Evolutionary conservation across 257 asterid species (phyloP), one percentile per base, ranked within the genome.

Genomic region (Orobanche coerulescens): DNA sequence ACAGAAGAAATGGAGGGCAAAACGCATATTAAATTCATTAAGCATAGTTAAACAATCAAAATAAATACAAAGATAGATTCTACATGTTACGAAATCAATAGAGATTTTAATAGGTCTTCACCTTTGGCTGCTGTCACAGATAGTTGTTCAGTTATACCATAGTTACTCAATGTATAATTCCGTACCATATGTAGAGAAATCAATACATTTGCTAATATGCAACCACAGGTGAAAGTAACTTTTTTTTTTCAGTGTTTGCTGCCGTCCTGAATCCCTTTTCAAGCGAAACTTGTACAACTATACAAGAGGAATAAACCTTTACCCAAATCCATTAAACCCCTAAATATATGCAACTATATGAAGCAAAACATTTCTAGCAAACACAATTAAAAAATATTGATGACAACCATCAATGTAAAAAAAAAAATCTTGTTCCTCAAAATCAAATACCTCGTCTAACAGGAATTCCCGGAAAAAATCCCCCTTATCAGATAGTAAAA

Each of bases 391-490:
- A n/a, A n/a, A n/a, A 10, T 43, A 52, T 51, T 25, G 64, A 50
- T 33, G 19, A 30, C 15, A 26, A 52, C 19, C 33, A 62, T 44
- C 20, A 47, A 14, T 4, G 8, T 48, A 33, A 58, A 37, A 28
- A 25, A 13, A 55, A 42, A 28, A 25, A 47, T 10, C 56, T 61
- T 24, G n/a, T 16, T n/a, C 31, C 23, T 26, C 56, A 46, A 25
- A 55, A 13, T 23, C n/a, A 55, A 15, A 39, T 88, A 92, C 99
- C 99, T 93, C 97, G 49, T 89, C 97, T 71, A 93, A 77, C 65
- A 93, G 84, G 76, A 93, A 93, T 69, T 93, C 97, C 43, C 94
- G 83, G 62, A 93, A 93, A 74, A 93, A 93, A 54, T 86, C 86
- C 65, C 99, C 99, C 77, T 93, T 83, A 23, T 89, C 97, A 25